Conservation (phyloP, 176 grass and related monocot genomes). For the Oryza meridionalis region DNA sequence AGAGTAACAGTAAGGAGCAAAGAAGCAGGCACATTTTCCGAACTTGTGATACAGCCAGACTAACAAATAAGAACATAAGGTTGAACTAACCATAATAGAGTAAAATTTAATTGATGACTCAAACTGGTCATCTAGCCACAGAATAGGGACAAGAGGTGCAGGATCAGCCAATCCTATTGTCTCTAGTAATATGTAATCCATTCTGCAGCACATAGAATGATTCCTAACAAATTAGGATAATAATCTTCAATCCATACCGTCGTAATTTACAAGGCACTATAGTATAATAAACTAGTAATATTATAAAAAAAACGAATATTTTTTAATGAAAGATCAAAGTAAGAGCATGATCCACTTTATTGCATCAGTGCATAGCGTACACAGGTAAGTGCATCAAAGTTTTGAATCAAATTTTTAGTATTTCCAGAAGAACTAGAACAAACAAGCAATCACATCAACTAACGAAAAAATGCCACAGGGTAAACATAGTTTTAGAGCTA, state of each 20-base stretch:
- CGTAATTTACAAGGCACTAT: not conserved
- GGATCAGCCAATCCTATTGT: conserved; percentile 94
- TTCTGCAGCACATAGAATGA: conserved; percentile 50
- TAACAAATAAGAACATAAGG: not conserved
- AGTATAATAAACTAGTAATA: conserved; percentile 10
- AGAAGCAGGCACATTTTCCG: not conserved
- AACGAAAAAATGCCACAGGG: not conserved
- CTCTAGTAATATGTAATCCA: conserved; percentile 98
- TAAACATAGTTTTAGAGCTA: not conserved
- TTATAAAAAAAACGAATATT: not conserved
- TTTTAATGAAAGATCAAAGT: conserved; percentile 5
- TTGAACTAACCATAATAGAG: conserved; percentile 85
- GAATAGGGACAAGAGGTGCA: conserved; percentile 84
- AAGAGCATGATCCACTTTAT: not conserved
- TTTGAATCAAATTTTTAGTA: not conserved
- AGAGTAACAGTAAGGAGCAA: not conserved
- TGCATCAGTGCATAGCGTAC: not conserved
- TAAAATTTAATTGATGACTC: conserved; percentile 85
- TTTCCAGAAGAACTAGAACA: conserved; percentile 12
- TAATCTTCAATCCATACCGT: conserved; percentile 4
- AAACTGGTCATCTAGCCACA: conserved; percentile 96
- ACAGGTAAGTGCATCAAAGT: not conserved
- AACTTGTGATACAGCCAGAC: not conserved
- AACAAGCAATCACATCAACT: not conserved
- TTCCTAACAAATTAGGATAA: no score